Evolutionary conservation across 2,329 filamentous ascomycete species (phyloP), one percentile per base, ranked within the genome.

Genomic region (Hypoxylon sp.): DNA sequence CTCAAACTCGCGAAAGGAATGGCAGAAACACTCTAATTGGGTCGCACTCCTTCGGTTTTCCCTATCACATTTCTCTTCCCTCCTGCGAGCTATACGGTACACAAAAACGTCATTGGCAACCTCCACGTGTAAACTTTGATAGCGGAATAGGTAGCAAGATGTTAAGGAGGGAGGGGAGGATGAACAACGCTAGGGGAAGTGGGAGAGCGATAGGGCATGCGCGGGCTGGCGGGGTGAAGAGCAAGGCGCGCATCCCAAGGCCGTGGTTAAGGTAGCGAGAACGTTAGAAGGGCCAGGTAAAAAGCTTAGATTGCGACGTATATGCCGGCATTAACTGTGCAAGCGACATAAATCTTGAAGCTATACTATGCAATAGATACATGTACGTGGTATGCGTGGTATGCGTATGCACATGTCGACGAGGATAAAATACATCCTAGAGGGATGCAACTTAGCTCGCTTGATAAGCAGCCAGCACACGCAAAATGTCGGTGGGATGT

Each of bases 261-360:
- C 67, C 67, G 67, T 67, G 67, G 67, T 54, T 64, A 46, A 62
- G 67, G 63, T 67, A 69, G 60, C 63, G 55, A 69, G 57, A 29
- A 65, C 47, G 48, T 65, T 32, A 59, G 50, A 59, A 48, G 32
- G 11, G 47, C 39, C 46, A 44, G 24, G 35, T 44, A 47, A 42
- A 52, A 52, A 57, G 31, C 60, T 63, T 57, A 47, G 47, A 47
- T 56, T 63, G 53, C 52, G 44, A 56, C 46, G n/a, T 52, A 47
- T 35, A 67, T 50, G 48, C 64, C 64, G 64, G 64, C 29, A 67
- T 59, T 67, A 59, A 58, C 55, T 67, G 24, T 37, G 54, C 44
- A 64, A 10, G 42, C 29, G 59, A 58, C 58, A 62, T 67, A 62
- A 62, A 57, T 57, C 46, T 37, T 60, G 48, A 27, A 35, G 17